Evolutionary conservation across 768 basidiomycete genomes (phyloP).

Genomic region (Tephrocybe sp.): DNA sequence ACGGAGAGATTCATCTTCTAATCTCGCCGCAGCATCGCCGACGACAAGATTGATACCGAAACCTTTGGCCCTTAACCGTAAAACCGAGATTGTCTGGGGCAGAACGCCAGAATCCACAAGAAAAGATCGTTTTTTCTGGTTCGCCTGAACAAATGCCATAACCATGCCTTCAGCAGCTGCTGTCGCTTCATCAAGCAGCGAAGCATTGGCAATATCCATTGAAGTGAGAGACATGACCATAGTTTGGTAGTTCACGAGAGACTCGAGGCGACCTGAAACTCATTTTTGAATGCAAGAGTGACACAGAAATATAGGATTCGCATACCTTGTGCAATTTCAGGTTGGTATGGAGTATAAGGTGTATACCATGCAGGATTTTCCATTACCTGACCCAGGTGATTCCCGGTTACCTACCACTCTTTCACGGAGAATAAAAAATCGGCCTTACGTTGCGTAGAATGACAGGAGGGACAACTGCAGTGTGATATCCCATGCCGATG

Average conservation of each 20-base stretch:
- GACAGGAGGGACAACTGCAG: slow-evolving; percentile 92
- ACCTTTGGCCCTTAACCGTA: slow-evolving; percentile 88
- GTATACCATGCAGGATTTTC: slow-evolving; percentile 99
- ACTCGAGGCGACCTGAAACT: slow-evolving; percentile 83
- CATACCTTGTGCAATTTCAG: slow-evolving; percentile 96
- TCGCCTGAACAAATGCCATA: slow-evolving; percentile 74
- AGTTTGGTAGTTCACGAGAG: slow-evolving; percentile 94
- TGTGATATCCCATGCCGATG: slow-evolving; percentile 98
- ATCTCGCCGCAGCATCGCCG: slow-evolving; percentile 49
- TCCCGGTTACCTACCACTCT: neutral
- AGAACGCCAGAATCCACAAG: slow-evolving; percentile 80
- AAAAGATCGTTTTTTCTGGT: slow-evolving; percentile 77
- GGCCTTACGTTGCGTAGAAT: slow-evolving; percentile 82
- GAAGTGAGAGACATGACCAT: slow-evolving; percentile 93
- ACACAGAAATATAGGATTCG: neutral
- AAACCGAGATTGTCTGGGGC: slow-evolving; percentile 88
- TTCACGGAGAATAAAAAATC: neutral
- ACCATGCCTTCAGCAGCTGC: slow-evolving; percentile 97
- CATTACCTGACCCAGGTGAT: slow-evolving; percentile 50
- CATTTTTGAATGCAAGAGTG: neutral
- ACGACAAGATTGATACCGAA: slow-evolving; percentile 85
- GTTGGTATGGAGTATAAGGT: slow-evolving; percentile 93
- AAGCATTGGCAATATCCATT: slow-evolving; percentile 96
- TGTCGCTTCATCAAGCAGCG: slow-evolving; percentile 91
- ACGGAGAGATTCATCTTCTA: slow-evolving; percentile 51